Evolutionary conservation across 495 filamentous ascomycete genomes (phyloP), one percentile per base, ranked within the genome.

Genomic region (Penicillium odoratum): DNA sequence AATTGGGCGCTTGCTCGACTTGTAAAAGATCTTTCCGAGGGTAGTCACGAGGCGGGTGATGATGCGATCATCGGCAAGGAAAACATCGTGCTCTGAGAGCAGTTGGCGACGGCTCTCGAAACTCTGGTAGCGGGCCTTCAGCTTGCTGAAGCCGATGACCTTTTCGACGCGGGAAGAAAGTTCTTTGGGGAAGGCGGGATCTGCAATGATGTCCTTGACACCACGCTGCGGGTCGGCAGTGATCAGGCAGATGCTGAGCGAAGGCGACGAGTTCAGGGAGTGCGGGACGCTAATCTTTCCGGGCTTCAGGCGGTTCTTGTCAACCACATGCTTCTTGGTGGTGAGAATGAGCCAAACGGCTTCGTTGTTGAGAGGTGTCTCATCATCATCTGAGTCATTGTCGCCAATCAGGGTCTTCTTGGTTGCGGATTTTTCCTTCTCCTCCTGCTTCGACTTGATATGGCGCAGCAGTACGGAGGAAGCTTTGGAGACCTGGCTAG

Each of bases 1-100:
- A 46, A 98, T 84, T 0, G 94, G 94, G 21, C 92, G 82, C 80
- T 97, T 97, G 66, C 79, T 81, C 7, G 82, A 85, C 69, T 88
- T 84, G 83, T 91, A 96, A 77, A 98, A 97, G 0, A 82, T 83
- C 75, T 95, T 97, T 44, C 93, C 94, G 0, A 98, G 83, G 3
- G 85, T 75, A 26, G 79, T 79, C 16, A 91, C 88, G n/a, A 97
- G 78, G 57, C 81, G 83, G 57, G 85, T 89, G 58, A 91, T 78
- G 55, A 97, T 87, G 21, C 91, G 79, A 64, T 93, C 88, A 69
- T 98, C 92, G 29, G 86, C 91, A 29, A 97, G 78, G 77, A 97
- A 97, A 43, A 97, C 73, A 69, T 92, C 89, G 73, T 97, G 88
- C 59, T 95, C 90, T 48, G 82, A 77, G 49, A 86, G 80, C n/a